Base-by-base conservation (phyloP, 768 basidiomycete species). In the Auriculariales sp. region DNA sequence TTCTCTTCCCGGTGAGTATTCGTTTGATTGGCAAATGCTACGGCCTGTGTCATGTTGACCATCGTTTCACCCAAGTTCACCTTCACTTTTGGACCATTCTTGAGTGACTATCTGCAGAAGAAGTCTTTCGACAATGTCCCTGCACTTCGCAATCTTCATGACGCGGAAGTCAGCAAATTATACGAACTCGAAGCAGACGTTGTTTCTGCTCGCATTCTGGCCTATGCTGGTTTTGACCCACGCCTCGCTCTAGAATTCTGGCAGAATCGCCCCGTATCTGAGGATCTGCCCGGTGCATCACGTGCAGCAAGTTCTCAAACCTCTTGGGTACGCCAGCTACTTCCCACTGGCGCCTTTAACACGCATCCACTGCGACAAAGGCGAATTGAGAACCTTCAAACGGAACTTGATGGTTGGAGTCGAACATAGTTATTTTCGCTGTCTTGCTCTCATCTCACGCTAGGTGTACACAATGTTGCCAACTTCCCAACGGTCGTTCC, bases 111-210 rank as follows among this genome's bases (percentile, higher is more conserved):
- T 3, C 74, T 98, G 24, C 19, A 4, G 19, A 19, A 7, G 19
- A 44, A 44, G 15, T n/a, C 39, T 5, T 4, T 5, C 22, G 22
- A 44, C 9, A 19, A 44, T 12, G 10, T 24, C 10, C 19, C 12
- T 9, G 22, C 6, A 10, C 12, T 44, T 12, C 19, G 22, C 19
- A 44, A 44, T 19, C 39, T 44, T 12, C 39, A 44, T 19, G 17
- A 19, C 19, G 39, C 39, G 14, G 19, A 25, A 7, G 12, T 25
- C 39, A 44, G 78, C 53, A 69, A 79, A 51, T 75, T 73, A 36
- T 86, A 95, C 62, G 94, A 99, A 62, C 75, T 87, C 12, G 94
- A 99, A 62, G 94, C 92, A 11, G 92, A 97, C 59, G 66, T 89
- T 27, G 90, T 93, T 29, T 91, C 88, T 11, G 75, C 83, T 50